Conservation (phyloP, 1,284 basidiomycete species). For the Heimioporus punctisporus region DNA sequence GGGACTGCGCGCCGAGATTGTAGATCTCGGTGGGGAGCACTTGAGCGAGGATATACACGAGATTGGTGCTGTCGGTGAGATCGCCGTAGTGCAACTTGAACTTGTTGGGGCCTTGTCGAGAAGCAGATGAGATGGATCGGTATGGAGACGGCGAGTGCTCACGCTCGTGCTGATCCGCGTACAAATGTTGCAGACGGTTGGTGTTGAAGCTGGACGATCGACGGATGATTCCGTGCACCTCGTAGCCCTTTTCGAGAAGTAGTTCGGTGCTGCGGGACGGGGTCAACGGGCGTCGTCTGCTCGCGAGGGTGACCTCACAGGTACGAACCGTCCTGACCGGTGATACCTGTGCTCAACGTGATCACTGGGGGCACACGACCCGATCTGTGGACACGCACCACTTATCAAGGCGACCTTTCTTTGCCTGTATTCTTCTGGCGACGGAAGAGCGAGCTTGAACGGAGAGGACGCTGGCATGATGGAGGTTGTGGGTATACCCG, state of each 20-base stretch:
- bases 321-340: slow-evolving; percentile 92
- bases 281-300: slow-evolving; percentile 11
- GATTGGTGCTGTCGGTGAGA: slow-evolving; percentile 90
- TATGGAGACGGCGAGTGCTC: slow-evolving; percentile 25
- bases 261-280: slow-evolving; percentile 68
- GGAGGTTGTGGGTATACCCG: too few relatives aligned
- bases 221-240: slow-evolving; percentile 93
- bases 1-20: slow-evolving; percentile 95
- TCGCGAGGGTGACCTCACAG: slow-evolving; percentile 50
- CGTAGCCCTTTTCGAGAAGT: slow-evolving; percentile 84
- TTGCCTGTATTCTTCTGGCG: slow-evolving; percentile 80
- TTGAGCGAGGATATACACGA: slow-evolving; percentile 91
- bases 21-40: slow-evolving; percentile 93
- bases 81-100: slow-evolving; percentile 93
- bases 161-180: slow-evolving; percentile 87
- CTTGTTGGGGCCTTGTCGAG: slow-evolving; percentile 62
- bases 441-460: slow-evolving; percentile 56
- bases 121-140: slow-evolving; percentile 1
- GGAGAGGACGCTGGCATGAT: slow-evolving; percentile 34
- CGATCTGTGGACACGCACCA: slow-evolving; percentile 46
- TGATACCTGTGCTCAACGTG: slow-evolving; percentile 64
- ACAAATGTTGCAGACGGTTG: slow-evolving; percentile 87
- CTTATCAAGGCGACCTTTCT: slow-evolving; percentile 91
- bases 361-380: slow-evolving; percentile 3
- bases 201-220: slow-evolving; percentile 96